Evolutionary conservation across 2,329 filamentous ascomycete genomes (phyloP).

Genomic region (Neofusicoccum umdonicola): DNA sequence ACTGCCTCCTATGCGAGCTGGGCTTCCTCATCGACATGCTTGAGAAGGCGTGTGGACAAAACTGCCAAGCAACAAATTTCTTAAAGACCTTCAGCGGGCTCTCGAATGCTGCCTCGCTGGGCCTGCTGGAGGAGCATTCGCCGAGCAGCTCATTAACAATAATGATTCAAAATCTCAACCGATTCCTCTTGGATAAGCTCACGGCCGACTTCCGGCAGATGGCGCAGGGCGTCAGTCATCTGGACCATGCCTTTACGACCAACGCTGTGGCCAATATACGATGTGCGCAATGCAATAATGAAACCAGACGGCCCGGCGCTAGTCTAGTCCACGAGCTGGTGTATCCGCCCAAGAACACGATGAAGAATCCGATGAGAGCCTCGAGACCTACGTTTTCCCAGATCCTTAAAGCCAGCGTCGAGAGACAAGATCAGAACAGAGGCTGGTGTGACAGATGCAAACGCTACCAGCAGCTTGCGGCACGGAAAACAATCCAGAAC

Average conservation of each 20-base stretch:
- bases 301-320: conserved; percentile 75
- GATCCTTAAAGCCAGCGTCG: conserved; percentile 87
- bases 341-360: conserved; percentile 64
- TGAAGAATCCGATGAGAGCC: conserved; percentile 56
- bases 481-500: conserved; percentile 77
- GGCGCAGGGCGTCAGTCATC: conserved; percentile 51
- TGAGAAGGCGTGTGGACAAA: conserved; percentile 88
- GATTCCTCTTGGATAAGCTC: conserved; percentile 82
- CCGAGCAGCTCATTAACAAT: conserved; percentile 70
- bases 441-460: conserved; percentile 94
- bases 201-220: conserved; percentile 72
- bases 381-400: conserved; percentile 70
- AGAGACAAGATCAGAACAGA: conserved; percentile 81
- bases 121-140: conserved; percentile 80
- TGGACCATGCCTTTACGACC: conserved; percentile 74
- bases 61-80: conserved; percentile 94
- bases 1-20: conserved; percentile 87
- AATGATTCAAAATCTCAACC: conserved; percentile 81
- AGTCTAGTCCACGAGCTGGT: conserved; percentile 83
- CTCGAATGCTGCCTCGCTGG: conserved; percentile 71
- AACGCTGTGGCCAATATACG: conserved; percentile 70
- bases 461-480: conserved; percentile 83
- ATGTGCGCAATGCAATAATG: conserved; percentile 83
- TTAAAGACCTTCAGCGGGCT: conserved; percentile 84
- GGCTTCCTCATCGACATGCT: conserved; percentile 98